These are phyloP conservation scores for Ustilago trichophora DNA, from an alignment of 1,284 basidiomycete genomes.

Conservation along the genomic window DNA sequence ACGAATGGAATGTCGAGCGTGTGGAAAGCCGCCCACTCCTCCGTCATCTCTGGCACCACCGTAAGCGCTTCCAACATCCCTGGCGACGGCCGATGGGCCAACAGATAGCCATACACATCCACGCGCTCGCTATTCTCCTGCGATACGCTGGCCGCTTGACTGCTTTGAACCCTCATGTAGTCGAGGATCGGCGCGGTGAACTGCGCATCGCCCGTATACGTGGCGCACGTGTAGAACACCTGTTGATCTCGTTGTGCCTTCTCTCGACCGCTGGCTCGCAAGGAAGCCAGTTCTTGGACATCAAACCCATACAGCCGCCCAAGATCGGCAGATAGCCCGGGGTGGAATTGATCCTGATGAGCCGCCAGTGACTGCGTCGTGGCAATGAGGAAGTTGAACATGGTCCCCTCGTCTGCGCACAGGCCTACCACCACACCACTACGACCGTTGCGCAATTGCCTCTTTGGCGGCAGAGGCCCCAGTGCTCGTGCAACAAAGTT, in stretches of 20 bases:
- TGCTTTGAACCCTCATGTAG: conserved; percentile 16
- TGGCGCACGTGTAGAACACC: conserved; percentile 42
- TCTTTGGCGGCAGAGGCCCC: conserved; percentile 11
- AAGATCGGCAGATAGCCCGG: conserved; percentile 19
- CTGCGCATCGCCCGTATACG: conserved; percentile 46
- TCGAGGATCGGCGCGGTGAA: conserved; percentile 46
- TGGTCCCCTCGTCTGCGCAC: conserved; percentile 49
- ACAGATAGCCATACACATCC: conserved; percentile 30
- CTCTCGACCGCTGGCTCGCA: conserved; percentile 7
- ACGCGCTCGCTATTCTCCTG: too few relatives aligned
- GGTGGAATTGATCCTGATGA: conserved; percentile 23
- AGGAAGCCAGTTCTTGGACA: background rate
- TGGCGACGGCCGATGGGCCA: conserved; percentile 34
- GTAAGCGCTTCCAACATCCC: conserved; percentile 25
- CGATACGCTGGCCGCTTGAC: background rate
- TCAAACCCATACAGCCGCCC: conserved; percentile 25
- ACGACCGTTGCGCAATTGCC: conserved; percentile 31
- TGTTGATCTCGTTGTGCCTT: conserved; percentile 8
- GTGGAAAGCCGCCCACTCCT: conserved; percentile 41
- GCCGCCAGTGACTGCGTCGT: conserved; percentile 21
- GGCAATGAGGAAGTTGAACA: conserved; percentile 49
- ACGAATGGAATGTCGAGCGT: conserved; percentile 46
- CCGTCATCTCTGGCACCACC: conserved; percentile 26
- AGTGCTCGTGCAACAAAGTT: conserved; percentile 21
- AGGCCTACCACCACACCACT: conserved; percentile 40